phyloP scores from a whole-genome alignment of 805 yeast genomes.

The Candida germanica region DNA sequence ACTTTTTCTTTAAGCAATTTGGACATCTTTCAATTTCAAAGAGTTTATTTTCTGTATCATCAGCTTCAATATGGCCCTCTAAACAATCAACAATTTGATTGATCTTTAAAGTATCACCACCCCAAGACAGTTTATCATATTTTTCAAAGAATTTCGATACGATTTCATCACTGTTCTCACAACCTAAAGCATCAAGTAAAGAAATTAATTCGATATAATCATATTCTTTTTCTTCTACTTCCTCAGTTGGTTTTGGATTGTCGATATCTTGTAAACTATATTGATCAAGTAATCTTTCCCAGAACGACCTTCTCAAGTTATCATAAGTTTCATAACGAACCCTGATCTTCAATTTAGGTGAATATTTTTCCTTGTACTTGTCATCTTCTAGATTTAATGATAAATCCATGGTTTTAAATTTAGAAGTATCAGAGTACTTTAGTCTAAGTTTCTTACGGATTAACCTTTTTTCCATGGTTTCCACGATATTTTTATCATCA shows the following conservation, averaged over 20 bases:
- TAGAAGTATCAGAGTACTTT: constrained; percentile 37
- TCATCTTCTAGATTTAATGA: constrained; percentile 27
- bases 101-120: constrained; percentile 47
- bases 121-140: constrained; percentile 47
- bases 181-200: constrained; percentile 64
- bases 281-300: constrained; percentile 60
- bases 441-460: constrained; percentile 19
- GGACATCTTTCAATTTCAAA: constrained; percentile 76
- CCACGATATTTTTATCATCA: constrained; percentile 31
- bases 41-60: constrained; percentile 33
- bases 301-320: constrained; percentile 61
- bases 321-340: constrained; percentile 68
- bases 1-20: constrained; percentile 62
- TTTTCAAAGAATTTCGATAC: constrained; percentile 51
- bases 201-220: constrained; percentile 61
- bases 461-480: constrained; percentile 17
- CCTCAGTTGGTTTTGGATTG: constrained; percentile 2
- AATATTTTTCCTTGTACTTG: constrained; percentile 35
- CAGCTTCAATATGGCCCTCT: constrained; percentile 34
- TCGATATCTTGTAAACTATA: constrained; percentile 41
- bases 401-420: constrained; percentile 41
- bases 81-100: constrained; percentile 47
- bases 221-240: constrained; percentile 28
- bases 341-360: constrained; percentile 56
- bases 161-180: constrained; percentile 48